phyloP scores from a whole-genome alignment of 164 flowering plant genomes.

The Aristolochia contorta region DNA sequence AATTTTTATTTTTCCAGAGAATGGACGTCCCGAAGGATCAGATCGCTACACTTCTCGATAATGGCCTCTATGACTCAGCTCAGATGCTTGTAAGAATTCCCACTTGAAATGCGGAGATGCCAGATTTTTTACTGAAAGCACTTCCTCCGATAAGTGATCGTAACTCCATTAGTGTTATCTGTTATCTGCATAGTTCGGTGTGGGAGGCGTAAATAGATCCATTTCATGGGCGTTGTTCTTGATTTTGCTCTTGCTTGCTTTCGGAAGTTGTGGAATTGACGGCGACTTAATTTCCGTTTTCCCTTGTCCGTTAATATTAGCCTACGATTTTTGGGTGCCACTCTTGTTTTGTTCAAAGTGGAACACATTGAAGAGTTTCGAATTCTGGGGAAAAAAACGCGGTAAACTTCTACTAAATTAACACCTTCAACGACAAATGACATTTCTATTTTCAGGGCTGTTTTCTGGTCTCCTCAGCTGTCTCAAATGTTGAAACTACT shows the following conservation, averaged over 20 bases:
- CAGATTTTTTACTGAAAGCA: too few species aligned
- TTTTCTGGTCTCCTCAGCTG: constrained; percentile 76
- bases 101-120: too few species aligned
- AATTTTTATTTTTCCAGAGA: not conserved
- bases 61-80: constrained; percentile 68
- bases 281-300: not conserved
- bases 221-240: not conserved
- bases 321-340: not conserved
- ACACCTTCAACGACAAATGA: too few species aligned
- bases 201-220: not conserved
- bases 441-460: constrained; percentile 37
- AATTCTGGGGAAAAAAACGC: not conserved
- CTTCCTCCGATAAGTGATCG: too few species aligned
- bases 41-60: constrained; percentile 58
- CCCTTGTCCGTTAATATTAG: not conserved
- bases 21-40: constrained; percentile 86
- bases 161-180: not conserved
- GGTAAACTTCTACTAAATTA: too few species aligned
- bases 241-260: not conserved
- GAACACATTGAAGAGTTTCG: not conserved
- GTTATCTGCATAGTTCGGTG: not conserved
- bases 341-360: not conserved
- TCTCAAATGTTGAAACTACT: constrained; percentile 48
- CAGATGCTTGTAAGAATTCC: constrained; percentile 49
- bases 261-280: not conserved